Percentiles rank a stretch among this genome's conserved stretches.
Conservation (phyloP, 371 early-diverging fungal genomes). For the Coemansia sp. region DNA sequence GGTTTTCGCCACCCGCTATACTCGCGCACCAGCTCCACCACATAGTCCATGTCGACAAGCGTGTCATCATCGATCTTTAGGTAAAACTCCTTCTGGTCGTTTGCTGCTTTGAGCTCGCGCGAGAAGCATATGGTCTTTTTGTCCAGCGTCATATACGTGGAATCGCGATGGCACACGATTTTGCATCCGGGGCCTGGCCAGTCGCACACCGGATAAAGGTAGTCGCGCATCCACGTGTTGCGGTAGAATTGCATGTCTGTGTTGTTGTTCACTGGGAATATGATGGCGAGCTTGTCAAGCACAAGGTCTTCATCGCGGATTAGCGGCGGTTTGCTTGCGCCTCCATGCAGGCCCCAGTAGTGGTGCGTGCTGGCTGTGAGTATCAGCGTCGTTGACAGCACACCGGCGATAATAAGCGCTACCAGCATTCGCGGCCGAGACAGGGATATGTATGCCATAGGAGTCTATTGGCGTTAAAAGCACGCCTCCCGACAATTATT, state of each 20-base stretch:
- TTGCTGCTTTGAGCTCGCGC: not conserved
- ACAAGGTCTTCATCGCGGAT: too few relatives aligned
- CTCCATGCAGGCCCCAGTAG: too few relatives aligned
- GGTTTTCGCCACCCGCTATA: conserved; percentile 11
- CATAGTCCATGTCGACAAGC: conserved; percentile 16
- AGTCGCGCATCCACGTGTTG: conserved; percentile 22
- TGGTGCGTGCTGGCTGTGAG: too few relatives aligned
- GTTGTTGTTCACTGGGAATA: conserved; percentile 21
- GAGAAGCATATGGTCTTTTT: conserved; percentile 25
- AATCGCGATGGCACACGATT: conserved; percentile 13
- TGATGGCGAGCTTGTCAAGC: conserved; percentile 18
- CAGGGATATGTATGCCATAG: too few relatives aligned
- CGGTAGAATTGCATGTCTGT: conserved; percentile 25
- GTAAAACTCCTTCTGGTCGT: conserved; percentile 12
- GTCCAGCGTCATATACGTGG: conserved; percentile 15
- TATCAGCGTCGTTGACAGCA: too few relatives aligned
- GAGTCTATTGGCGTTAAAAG: too few relatives aligned
- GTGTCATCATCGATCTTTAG: conserved; percentile 30
- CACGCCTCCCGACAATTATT: too few relatives aligned
- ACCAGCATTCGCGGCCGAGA: too few relatives aligned
- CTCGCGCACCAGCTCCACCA: conserved; percentile 4
- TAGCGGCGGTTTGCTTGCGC: too few relatives aligned
- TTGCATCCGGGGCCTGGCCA: conserved; percentile 14
- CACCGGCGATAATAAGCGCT: too few relatives aligned
- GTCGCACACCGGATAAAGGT: conserved; percentile 28